Conservation (phyloP, 2,329 filamentous ascomycete species). For the Alternaria alternata region DNA sequence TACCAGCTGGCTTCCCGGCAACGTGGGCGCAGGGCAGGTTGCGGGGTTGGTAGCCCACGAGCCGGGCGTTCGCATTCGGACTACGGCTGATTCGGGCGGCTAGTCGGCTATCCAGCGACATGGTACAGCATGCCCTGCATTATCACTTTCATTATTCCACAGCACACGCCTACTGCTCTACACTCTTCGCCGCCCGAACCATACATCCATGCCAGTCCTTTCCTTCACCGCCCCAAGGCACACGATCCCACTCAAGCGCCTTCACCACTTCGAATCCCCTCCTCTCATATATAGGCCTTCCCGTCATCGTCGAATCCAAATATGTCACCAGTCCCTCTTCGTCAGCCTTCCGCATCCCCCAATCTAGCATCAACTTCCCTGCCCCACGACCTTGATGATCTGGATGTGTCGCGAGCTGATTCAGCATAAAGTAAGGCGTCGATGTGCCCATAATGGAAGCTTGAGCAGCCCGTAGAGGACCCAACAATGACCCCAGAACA, state of each 20-base stretch:
- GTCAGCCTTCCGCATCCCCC: conserved; percentile 53
- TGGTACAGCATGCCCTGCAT: conserved; percentile 2
- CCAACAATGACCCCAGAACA: conserved; percentile 36
- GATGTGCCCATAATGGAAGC: conserved; percentile 36
- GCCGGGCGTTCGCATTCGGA: conserved; percentile 5
- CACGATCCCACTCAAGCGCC: conserved; percentile 35
- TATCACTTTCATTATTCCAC: not conserved
- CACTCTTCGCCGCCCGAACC: conserved; percentile 18
- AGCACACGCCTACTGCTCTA: not conserved
- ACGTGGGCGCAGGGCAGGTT: conserved; percentile 5
- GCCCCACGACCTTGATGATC: conserved; percentile 53
- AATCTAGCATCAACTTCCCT: conserved; percentile 48
- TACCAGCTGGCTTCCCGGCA: conserved; percentile 9
- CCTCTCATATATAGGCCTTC: conserved; percentile 51
- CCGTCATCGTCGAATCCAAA: conserved; percentile 51
- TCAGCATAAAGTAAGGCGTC: conserved; percentile 40
- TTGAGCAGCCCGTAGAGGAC: conserved; percentile 32
- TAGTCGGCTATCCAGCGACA: conserved; percentile 11
- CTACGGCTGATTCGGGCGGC: conserved; percentile 8
- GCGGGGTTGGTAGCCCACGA: not conserved
- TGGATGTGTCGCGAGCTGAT: conserved; percentile 47
- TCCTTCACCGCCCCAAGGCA: conserved; percentile 39
- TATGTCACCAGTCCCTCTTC: conserved; percentile 48
- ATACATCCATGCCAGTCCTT: conserved; percentile 44
- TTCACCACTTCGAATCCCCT: conserved; percentile 35